Evolutionary conservation across 805 yeast genomes (phyloP), one percentile per base, ranked within the genome.

Genomic region (Vanderwaltozyma verrucispora): DNA sequence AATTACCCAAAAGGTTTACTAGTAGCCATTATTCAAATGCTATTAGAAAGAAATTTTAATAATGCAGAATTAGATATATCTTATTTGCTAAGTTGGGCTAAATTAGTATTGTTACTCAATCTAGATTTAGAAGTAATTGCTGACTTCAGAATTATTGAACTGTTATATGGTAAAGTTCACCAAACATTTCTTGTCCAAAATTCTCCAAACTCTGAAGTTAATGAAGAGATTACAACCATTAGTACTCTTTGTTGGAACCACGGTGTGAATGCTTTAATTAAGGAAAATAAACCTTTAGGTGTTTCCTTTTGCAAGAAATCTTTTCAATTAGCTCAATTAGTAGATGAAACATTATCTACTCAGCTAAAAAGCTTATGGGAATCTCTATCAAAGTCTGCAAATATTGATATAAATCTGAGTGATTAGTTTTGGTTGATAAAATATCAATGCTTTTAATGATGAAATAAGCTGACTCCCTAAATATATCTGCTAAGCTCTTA

Each of bases 211-310:
- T 49, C 46, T 12, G 42, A 33, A 0, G 44, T 38, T 9, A 39
- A 38, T 31, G 41, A 53, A 40, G 68, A 64, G 35, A 35, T 62
- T 24, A 68, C 65, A 44, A 57, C 59, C 56, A 41, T 67, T 8
- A 52, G 64, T 1, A 58, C 63, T 2, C 44, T 51, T 1, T 50
- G 61, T 31, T 67, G 71, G 71, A 66, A 67, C 33, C 45, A 46
- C 30, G 69, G 69, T 1, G 59, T 65, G 4, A 52, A 48, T 15
- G 27, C 36, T 3, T 41, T 59, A 19, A 50, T 51, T 26, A 42
- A 41, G 6, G 55, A 47, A 3, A 45, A 55, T 2, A 47, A 45
- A 16, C 16, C 31, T 1, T 35, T 36, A 12, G 62, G 62, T 2
- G 35, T 40, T 2, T 19, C 25, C 2, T 62, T 63, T 62, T 62